phyloP scores from a whole-genome alignment of 2,329 filamentous ascomycete genomes.

The Ascochyta rabiei region DNA sequence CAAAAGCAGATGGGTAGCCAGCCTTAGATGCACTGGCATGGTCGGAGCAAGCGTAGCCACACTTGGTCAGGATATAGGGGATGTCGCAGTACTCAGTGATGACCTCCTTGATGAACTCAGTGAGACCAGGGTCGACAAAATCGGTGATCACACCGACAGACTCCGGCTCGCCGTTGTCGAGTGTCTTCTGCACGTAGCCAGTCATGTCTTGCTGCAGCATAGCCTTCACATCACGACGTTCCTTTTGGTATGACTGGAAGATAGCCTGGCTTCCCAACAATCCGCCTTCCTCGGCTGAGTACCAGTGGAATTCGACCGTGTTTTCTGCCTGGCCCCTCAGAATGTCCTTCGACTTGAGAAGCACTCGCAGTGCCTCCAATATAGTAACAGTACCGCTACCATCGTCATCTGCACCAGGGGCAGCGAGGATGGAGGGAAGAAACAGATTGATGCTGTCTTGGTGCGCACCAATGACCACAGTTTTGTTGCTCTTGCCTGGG shows the following conservation, averaged over 20 bases:
- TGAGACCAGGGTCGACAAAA: constrained; percentile 82
- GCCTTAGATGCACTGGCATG: constrained; percentile 76
- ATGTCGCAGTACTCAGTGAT: constrained; percentile 89
- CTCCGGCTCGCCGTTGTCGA: constrained; percentile 82
- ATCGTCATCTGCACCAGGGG: constrained; percentile 94
- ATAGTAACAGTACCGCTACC: constrained; percentile 94
- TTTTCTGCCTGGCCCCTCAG: constrained; percentile 75
- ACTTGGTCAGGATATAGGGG: constrained; percentile 84
- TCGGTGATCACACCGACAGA: constrained; percentile 92
- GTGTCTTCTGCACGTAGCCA: constrained; percentile 80
- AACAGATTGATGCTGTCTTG: constrained; percentile 86
- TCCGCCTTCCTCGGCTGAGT: constrained; percentile 87
- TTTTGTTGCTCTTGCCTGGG: constrained; percentile 82
- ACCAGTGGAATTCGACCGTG: constrained; percentile 97
- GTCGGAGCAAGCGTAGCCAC: constrained; percentile 82
- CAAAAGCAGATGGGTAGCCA: constrained; percentile 76
- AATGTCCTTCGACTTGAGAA: constrained; percentile 75
- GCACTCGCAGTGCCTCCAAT: constrained; percentile 83
- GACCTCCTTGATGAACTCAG: constrained; percentile 87
- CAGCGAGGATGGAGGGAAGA: constrained; percentile 79
- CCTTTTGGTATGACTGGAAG: constrained; percentile 79
- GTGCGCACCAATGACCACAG: constrained; percentile 87
- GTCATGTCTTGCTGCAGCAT: constrained; percentile 98
- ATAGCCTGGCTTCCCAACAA: constrained; percentile 88
- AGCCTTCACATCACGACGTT: constrained; percentile 79